Percentiles rank a stretch among this genome's conserved stretches.
Evolutionary conservation across 495 filamentous ascomycete genomes (phyloP).

Genomic region (Neohortaea acidophila): DNA sequence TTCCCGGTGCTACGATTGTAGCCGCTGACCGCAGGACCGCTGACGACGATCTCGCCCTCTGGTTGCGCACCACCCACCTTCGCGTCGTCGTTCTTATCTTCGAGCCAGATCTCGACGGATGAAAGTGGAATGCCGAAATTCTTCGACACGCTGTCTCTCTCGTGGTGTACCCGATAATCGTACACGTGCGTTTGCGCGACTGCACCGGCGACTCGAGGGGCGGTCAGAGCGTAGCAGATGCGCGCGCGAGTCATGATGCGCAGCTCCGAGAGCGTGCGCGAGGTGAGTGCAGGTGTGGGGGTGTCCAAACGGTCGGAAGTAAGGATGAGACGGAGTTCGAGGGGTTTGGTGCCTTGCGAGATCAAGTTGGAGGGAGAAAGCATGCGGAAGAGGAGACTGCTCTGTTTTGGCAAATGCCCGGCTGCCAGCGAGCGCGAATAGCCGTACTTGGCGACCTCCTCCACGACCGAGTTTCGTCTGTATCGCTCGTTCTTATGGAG

Average conservation of each 20-base stretch:
- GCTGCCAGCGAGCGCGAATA: slow-evolving; percentile 51
- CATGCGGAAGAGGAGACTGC: slow-evolving; percentile 37
- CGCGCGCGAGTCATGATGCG: slow-evolving; percentile 65
- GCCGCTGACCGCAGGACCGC: slow-evolving; percentile 50
- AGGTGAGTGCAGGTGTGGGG: slow-evolving; percentile 41
- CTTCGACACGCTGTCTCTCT: slow-evolving; percentile 30
- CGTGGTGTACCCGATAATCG: slow-evolving; percentile 51
- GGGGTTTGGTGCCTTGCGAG: slow-evolving; percentile 45
- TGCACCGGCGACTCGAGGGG: slow-evolving; percentile 68
- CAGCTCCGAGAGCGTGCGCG: slow-evolving; percentile 57
- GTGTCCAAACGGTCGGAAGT: slow-evolving; percentile 43
- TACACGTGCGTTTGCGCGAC: slow-evolving; percentile 69
- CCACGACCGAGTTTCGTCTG: slow-evolving; percentile 36
- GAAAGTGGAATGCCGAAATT: slow-evolving; percentile 79
- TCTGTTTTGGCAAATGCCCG: slow-evolving; percentile 58
- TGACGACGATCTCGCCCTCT: slow-evolving; percentile 40
- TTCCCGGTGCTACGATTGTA: too few relatives aligned
- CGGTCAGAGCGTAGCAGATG: slow-evolving; percentile 72
- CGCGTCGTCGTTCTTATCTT: slow-evolving; percentile 44
- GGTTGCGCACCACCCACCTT: slow-evolving; percentile 37
- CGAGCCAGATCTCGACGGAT: slow-evolving; percentile 59
- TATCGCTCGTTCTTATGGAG: slow-evolving; percentile 40
- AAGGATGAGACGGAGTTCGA: slow-evolving; percentile 61
- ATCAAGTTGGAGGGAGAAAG: slow-evolving; percentile 48
- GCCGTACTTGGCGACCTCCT: slow-evolving; percentile 49